These are phyloP conservation scores for Rhizoctonia solani DNA, from an alignment of 1,284 basidiomycete species.

Conservation along the genomic window DNA sequence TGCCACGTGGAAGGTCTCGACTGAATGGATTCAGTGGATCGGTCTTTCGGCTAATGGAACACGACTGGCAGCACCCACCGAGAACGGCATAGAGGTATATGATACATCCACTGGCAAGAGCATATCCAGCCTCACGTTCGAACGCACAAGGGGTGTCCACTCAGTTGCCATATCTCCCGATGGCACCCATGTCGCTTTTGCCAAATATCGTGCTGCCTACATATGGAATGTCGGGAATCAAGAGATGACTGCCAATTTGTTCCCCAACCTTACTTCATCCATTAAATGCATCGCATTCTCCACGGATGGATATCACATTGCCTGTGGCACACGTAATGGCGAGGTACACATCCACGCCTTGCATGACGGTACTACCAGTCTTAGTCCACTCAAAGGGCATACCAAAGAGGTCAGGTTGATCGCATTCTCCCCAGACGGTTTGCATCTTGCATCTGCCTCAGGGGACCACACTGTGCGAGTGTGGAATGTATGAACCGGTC, in stretches of 20 bases:
- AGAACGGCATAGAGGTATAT: neutral
- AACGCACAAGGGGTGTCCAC: neutral
- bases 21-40: neutral
- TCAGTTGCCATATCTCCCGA: neutral
- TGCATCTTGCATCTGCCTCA: conserved; percentile 4
- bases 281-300: too few species aligned
- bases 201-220: neutral
- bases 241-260: neutral
- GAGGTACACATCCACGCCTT: too few species aligned
- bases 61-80: neutral
- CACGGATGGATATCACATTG: too few species aligned
- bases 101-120: neutral
- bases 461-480: conserved; percentile 10
- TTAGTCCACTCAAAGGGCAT: conserved; percentile 3
- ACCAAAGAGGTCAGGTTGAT: neutral
- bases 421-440: conserved; percentile 15
- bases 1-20: neutral
- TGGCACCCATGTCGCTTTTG: neutral
- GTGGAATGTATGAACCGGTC: conserved; percentile 19
- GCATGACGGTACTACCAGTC: neutral
- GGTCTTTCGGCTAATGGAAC: neutral
- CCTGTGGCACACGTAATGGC: too few species aligned
- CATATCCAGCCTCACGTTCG: neutral
- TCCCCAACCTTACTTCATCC: neutral
- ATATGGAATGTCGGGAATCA: neutral